Percentiles rank a stretch among this genome's conserved stretches.
These are phyloP conservation scores for Phascolomyces articulosus DNA, from an alignment of 371 early-diverging fungal species.

Conservation along the genomic window DNA sequence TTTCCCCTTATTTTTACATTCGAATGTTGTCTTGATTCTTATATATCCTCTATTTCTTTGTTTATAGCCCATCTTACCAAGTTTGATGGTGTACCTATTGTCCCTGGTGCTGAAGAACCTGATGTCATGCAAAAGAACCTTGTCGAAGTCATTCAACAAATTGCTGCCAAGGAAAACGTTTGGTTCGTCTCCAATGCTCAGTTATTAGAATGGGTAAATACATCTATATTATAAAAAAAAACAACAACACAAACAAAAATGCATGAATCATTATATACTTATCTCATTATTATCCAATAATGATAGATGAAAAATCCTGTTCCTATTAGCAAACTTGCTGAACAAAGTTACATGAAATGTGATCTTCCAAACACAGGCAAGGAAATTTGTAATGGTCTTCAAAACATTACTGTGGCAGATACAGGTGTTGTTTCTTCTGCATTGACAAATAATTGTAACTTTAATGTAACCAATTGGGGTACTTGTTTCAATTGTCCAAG, in stretches of 20 bases:
- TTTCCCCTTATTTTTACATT: too few relatives aligned
- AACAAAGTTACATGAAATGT: constrained; percentile 65
- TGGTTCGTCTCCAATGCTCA: constrained; percentile 74
- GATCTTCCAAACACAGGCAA: constrained; percentile 60
- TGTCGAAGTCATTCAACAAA: constrained; percentile 53
- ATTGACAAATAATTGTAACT: constrained; percentile 59
- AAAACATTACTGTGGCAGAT: constrained; percentile 45
- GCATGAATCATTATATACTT: neutral
- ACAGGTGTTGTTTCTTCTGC: constrained; percentile 46
- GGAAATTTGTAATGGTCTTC: constrained; percentile 78
- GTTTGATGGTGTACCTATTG: constrained; percentile 28
- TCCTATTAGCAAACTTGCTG: constrained; percentile 57
- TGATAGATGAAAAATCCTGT: constrained; percentile 73
- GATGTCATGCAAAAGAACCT: constrained; percentile 35
- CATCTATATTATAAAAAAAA: neutral
- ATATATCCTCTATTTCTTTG: too few relatives aligned
- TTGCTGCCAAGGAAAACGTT: constrained; percentile 58
- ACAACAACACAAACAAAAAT: neutral
- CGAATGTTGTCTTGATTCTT: too few relatives aligned
- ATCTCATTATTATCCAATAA: too few relatives aligned
- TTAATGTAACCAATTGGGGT: constrained; percentile 53
- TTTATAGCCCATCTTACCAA: constrained; percentile 32
- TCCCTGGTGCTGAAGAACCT: constrained; percentile 27
- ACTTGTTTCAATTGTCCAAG: constrained; percentile 74
- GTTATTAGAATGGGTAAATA: constrained; percentile 58